Evolutionary conservation across 2,329 filamentous ascomycete genomes (phyloP), one percentile per base, ranked within the genome.

Genomic region (Colletotrichum musicola): DNA sequence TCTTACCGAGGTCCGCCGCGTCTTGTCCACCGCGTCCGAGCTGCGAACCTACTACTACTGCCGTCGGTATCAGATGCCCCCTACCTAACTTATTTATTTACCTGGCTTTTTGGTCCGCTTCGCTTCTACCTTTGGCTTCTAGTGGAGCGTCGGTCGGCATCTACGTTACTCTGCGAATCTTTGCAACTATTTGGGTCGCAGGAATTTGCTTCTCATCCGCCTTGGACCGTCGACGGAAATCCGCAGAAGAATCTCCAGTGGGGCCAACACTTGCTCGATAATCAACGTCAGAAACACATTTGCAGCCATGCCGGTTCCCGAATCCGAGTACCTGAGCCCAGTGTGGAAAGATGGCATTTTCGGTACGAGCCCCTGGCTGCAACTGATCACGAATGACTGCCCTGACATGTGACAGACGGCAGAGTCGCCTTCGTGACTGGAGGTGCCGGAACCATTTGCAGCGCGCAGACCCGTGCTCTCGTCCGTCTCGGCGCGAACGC

Each of bases 341-440:
- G 89, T 94, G 74, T 98, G 95, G 94, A 90, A 87, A 74, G 92
- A 97, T 81, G 93, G 91, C 72, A 91, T 98, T 71, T 97, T 98
- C 78, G 88, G 93, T 96, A 81, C 72, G 27, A 46, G 27, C 50
- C 46, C 2, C 49, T n/a, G 6, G 46, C 18, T 6, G 18, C n/a
- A 13, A 27, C 35, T 20, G 25, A 25, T 14, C 6, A 35, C 1
- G 30, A 35, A 44, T 69, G 47, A 59, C 71, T 72, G 64, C 71
- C 62, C 46, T 58, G 22, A 65, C 60, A 16, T 14, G 9, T 30
- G 16, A 13, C 74, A 97, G 93, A 91, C 71, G 90, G 91, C 77
- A 95, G 96, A 76, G 95, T 98, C 51, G 89, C 95, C 73, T 97
- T 98, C 81, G 97, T 97, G 76, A 99, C 96, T 4, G 96, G 96